Evolutionary conservation across 2,329 filamentous ascomycete genomes (phyloP).

Genomic region (Colletotrichum somersetense): DNA sequence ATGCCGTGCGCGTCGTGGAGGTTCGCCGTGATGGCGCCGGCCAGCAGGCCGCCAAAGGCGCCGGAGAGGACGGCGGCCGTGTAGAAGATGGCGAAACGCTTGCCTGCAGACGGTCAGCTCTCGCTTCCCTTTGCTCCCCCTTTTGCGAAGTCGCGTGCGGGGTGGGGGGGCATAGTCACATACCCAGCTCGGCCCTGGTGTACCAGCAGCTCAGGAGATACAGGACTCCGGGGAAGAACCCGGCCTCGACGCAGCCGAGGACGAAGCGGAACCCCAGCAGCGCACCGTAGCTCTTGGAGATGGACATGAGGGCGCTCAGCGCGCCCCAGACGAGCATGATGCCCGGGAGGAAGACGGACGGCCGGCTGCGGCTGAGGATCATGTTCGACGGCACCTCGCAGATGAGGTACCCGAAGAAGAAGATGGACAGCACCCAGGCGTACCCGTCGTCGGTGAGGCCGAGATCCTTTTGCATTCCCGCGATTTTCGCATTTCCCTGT

Average conservation of each 20-base stretch:
- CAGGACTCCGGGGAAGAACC: conserved; percentile 65
- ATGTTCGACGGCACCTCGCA: conserved; percentile 68
- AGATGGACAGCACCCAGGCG: conserved; percentile 64
- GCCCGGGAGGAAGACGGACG: conserved; percentile 62
- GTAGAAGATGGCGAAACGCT: conserved; percentile 69
- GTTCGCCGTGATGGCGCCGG: conserved; percentile 59
- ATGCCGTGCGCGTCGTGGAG: conserved; percentile 61
- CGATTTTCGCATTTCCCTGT: conserved; percentile 63
- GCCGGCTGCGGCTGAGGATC: conserved; percentile 61
- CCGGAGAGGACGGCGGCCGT: conserved; percentile 65
- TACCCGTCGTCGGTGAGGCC: conserved; percentile 62
- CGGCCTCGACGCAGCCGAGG: conserved; percentile 63
- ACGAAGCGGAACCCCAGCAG: conserved; percentile 61
- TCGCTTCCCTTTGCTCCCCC: conserved; percentile 48
- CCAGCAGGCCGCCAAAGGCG: conserved; percentile 65
- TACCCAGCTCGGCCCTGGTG: conserved; percentile 48
- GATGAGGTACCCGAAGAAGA: conserved; percentile 66
- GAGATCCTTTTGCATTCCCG: conserved; percentile 62
- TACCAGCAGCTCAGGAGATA: conserved; percentile 69
- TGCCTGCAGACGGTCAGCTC: conserved; percentile 55
- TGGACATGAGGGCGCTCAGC: conserved; percentile 63
- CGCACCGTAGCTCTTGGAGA: conserved; percentile 59
- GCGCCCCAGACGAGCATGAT: conserved; percentile 66
- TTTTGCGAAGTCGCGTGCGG: too few species aligned
- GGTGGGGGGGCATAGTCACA: neutral